Evolutionary conservation across 108 stramenopile species (phyloP), one percentile per base, ranked within the genome.

Genomic region (Nitzschia inconspicua): DNA sequence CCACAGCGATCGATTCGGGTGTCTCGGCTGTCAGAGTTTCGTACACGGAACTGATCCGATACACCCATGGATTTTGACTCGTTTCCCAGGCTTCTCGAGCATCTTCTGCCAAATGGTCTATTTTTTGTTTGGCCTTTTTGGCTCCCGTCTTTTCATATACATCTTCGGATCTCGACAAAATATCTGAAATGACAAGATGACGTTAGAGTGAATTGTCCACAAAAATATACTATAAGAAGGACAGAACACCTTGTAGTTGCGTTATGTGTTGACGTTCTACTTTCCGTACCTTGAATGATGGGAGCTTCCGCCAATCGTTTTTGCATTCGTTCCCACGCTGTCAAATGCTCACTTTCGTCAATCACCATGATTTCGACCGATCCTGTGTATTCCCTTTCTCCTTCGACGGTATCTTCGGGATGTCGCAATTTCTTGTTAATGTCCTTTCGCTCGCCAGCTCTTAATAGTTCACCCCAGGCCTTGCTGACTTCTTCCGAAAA

Each of bases 11-110:
- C n/a, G 91, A 89, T 60, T 82, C 85, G 20, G 98, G 96, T 13
- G 95, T 93, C 77, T 98, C 97, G 0, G 94, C 95, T 3, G 96
- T 97, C 46, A 99, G 31, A 13, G 94, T 95, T 53, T 99, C 98
- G 67, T 92, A 97, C 27, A 94, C 91, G 23, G 88, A 90, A 29
- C 94, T 96, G 18, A 90, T 77, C 41, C 93, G 91, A 66, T 99
- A 98, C 9, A 99, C 96, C 80, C 98, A 86, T 9, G 98, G 98
- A 84, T 98, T 97, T 77, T 98, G 97, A 48, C 83, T 93, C 47
- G 97, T 99, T 66, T 99, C 97, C 97, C 96, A 98, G 22, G 95
- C 86, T 75, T 98, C 97, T 19, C 66, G 64, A 23, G 90, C 95
- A 62, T 98, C 95, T 63, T 94, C 90, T 8, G 48, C 44, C 27